A percentile compares a stretch with the other conserved stretches of the same genome.
Evolutionary conservation across 208 protist genomes (phyloP).

Genomic region (Giardia duodenalis): DNA sequence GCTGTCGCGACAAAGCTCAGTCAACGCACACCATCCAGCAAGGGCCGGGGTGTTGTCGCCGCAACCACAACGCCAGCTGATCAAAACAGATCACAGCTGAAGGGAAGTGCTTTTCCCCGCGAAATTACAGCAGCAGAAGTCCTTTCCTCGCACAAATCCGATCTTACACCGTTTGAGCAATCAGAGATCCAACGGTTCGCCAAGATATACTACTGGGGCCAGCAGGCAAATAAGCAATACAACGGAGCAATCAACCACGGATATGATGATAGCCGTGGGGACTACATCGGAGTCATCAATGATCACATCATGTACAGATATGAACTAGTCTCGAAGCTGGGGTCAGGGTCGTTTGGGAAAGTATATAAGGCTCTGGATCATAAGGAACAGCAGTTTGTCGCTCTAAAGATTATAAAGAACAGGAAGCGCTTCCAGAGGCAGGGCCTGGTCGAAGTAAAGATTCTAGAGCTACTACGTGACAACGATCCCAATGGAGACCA

Average conservation of each 20-base stretch:
- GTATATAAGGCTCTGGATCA: constrained; percentile 55
- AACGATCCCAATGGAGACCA: not conserved
- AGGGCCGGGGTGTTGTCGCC: too few species aligned
- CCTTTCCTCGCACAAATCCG: not conserved
- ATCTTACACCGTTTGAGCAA: constrained; percentile 59
- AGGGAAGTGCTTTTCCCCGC: too few species aligned
- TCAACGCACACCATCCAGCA: too few species aligned
- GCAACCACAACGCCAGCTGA: too few species aligned
- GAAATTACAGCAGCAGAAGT: not conserved
- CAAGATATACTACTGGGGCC: constrained; percentile 63
- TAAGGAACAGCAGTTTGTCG: constrained; percentile 14
- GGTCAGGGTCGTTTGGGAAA: constrained; percentile 71
- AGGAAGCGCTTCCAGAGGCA: constrained; percentile 43
- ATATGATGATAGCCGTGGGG: constrained; percentile 69
- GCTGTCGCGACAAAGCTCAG: too few species aligned
- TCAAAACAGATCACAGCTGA: too few species aligned
- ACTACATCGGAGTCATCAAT: constrained; percentile 62
- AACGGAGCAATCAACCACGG: constrained; percentile 54
- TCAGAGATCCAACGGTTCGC: constrained; percentile 57
- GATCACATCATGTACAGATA: constrained; percentile 69
- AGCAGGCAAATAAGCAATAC: constrained; percentile 46
- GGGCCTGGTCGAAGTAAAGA: constrained; percentile 41
- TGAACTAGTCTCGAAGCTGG: constrained; percentile 58
- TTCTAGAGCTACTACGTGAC: constrained; percentile 36
- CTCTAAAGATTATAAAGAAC: constrained; percentile 50